Percentiles rank a stretch among this genome's conserved stretches.
Evolutionary conservation across 1,139 yeast species (phyloP).

Genomic region (Candida neerlandica): DNA sequence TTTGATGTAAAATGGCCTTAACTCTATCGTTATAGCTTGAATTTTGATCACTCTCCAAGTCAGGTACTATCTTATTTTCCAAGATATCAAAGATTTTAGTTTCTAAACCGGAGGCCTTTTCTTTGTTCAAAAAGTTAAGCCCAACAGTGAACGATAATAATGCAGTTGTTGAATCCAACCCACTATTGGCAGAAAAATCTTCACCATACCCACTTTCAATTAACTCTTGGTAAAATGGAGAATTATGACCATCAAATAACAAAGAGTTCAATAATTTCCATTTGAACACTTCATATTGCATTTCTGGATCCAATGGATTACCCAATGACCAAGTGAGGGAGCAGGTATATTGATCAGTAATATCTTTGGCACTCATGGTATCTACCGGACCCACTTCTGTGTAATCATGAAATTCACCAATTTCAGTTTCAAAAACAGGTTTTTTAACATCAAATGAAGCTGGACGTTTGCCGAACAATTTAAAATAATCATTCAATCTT

Average conservation of each 20-base stretch:
- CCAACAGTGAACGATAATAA: slow-evolving; percentile 83
- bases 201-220: slow-evolving; percentile 85
- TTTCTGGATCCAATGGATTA: slow-evolving; percentile 57
- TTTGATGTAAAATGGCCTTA: slow-evolving; percentile 84
- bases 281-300: slow-evolving; percentile 65
- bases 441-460: slow-evolving; percentile 26
- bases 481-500: slow-evolving; percentile 56
- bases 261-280: slow-evolving; percentile 73
- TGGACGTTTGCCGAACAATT: slow-evolving; percentile 54
- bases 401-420: slow-evolving; percentile 23
- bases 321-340: slow-evolving; percentile 91
- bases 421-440: slow-evolving; percentile 27
- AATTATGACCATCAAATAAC: slow-evolving; percentile 87
- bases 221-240: slow-evolving; percentile 81
- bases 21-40: slow-evolving; percentile 65
- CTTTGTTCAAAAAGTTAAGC: slow-evolving; percentile 67
- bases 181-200: slow-evolving; percentile 87
- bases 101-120: slow-evolving; percentile 50
- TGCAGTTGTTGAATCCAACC: slow-evolving; percentile 82
- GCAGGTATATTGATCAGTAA: slow-evolving; percentile 69
- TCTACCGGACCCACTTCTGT: slow-evolving; percentile 76
- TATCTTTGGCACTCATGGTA: slow-evolving; percentile 65
- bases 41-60: slow-evolving; percentile 35
- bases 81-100: slow-evolving; percentile 48
- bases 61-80: slow-evolving; percentile 36